phyloP scores from a whole-genome alignment of 1,284 basidiomycete genomes.

The Athelia sp. region DNA sequence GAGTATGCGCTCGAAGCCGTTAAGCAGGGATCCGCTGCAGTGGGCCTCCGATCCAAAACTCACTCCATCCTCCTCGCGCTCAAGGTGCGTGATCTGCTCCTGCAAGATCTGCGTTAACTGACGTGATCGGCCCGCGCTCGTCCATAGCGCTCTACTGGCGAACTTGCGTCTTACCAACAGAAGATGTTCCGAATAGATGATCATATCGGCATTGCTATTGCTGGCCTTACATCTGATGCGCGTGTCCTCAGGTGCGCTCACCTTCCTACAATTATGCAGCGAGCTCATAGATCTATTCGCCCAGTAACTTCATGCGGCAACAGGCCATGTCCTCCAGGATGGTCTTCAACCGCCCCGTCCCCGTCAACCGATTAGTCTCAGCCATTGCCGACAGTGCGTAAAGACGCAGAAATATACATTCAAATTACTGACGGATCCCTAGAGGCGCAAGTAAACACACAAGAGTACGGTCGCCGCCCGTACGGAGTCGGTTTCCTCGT shows the following conservation, averaged over 20 bases:
- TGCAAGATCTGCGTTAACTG: conserved; percentile 3
- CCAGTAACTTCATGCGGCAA: conserved; percentile 98
- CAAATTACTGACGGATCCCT: conserved; percentile 6
- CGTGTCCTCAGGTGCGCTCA: conserved; percentile 76
- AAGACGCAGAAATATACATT: background rate
- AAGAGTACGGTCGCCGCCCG: conserved; percentile 95
- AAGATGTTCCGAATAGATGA: conserved; percentile 99
- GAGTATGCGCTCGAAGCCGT: conserved; percentile 99
- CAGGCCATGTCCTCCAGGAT: conserved; percentile 95
- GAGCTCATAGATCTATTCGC: conserved; percentile 3
- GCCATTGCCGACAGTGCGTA: conserved; percentile 90
- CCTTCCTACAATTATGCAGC: background rate
- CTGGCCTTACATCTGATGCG: conserved; percentile 96
- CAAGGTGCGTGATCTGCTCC: conserved; percentile 52
- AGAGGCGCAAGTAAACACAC: conserved; percentile 99
- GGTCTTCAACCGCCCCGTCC: conserved; percentile 92
- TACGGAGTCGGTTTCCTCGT: conserved; percentile 99
- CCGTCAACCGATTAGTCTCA: conserved; percentile 89
- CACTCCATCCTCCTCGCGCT: conserved; percentile 92
- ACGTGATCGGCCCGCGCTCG: background rate
- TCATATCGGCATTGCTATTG: conserved; percentile 98
- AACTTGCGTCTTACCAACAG: conserved; percentile 98
- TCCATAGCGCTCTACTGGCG: conserved; percentile 92
- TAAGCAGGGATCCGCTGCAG: conserved; percentile 98
- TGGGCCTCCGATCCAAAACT: conserved; percentile 92